Evolutionary conservation across 495 filamentous ascomycete species (phyloP).

Genomic region (Xylaria flabelliformis): DNA sequence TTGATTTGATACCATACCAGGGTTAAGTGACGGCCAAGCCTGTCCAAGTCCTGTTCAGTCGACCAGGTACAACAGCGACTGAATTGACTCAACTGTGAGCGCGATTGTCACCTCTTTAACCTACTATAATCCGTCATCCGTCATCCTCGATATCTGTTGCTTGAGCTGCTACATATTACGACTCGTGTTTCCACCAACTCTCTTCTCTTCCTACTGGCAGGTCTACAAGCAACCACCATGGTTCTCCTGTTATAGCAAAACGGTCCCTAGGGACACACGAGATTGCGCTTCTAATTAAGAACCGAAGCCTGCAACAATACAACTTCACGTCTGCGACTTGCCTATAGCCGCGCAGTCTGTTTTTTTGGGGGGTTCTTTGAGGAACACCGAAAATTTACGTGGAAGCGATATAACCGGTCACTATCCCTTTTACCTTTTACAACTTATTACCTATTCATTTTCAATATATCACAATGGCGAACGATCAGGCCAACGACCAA

Average conservation of each 20-base stretch:
- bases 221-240: constrained; percentile 43
- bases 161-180: background rate
- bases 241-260: constrained; percentile 59
- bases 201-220: constrained; percentile 22
- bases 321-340: constrained; percentile 7
- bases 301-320: constrained; percentile 34
- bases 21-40: constrained; percentile 36
- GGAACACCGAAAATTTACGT: background rate
- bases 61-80: constrained; percentile 11
- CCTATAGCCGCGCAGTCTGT: background rate
- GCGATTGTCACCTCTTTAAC: constrained; percentile 9
- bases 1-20: constrained; percentile 34
- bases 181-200: background rate
- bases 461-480: constrained; percentile 43
- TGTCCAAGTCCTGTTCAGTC: constrained; percentile 30
- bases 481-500: constrained; percentile 46
- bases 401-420: background rate
- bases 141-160: constrained; percentile 10
- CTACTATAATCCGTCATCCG: constrained; percentile 13
- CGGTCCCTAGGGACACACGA: constrained; percentile 62
- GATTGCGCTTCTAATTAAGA: constrained; percentile 37
- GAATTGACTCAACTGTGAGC: constrained; percentile 11
- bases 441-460: constrained; percentile 14
- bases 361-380: background rate
- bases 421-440: constrained; percentile 12